These are phyloP conservation scores for Solanum chacoense DNA, from an alignment of 305 asterid genomes.

Conservation along the genomic window DNA sequence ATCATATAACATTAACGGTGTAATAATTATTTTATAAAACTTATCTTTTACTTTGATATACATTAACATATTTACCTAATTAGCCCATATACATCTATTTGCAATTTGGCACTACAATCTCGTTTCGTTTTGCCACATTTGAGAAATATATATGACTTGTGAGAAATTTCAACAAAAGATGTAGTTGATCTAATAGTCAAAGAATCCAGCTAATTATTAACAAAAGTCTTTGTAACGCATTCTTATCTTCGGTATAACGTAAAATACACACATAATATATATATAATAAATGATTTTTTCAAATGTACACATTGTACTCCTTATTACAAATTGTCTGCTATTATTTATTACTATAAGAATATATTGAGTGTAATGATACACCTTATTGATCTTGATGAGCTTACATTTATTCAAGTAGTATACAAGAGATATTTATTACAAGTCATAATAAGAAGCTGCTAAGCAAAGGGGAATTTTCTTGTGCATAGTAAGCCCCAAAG, in stretches of 20 bases:
- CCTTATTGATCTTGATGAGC: background rate
- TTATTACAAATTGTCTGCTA: background rate
- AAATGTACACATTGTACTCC: background rate
- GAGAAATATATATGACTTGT: background rate
- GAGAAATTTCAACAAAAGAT: background rate
- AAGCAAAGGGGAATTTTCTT: slow-evolving; percentile 16
- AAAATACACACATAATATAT: no score
- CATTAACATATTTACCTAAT: background rate
- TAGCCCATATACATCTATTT: background rate
- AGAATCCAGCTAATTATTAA: background rate
- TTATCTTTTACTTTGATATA: background rate
- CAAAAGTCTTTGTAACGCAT: background rate
- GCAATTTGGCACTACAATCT: background rate
- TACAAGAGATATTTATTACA: background rate
- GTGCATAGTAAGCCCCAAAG: slow-evolving; percentile 14
- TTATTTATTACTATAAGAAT: background rate
- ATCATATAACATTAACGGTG: background rate
- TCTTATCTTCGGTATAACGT: background rate
- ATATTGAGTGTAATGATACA: background rate
- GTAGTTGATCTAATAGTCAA: background rate
- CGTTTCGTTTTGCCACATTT: background rate
- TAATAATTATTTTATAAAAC: background rate
- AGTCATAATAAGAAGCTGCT: background rate
- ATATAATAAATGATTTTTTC: background rate
- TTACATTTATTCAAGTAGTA: background rate